Base-by-base conservation (phyloP, 2,329 filamentous ascomycete species). In the Amesomyces nigricolor region DNA sequence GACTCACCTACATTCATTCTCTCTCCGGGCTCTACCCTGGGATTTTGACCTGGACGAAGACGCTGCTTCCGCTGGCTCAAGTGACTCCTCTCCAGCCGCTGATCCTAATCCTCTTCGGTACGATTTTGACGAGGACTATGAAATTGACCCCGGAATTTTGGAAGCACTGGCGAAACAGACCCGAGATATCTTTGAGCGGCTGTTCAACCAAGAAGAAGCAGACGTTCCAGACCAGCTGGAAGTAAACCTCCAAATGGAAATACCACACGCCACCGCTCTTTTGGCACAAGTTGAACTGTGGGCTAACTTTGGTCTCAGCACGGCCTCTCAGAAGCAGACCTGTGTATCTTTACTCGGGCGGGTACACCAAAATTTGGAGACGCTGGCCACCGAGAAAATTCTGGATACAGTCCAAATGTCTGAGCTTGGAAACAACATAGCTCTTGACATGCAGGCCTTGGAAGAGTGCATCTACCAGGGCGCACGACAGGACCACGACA, bases 11-110 rank as follows among this genome's bases (percentile, higher is more conserved):
- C 45, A 54, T 19, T 37, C 44, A 14, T 54, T 54, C 17, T 48
- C 51, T 7, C 51, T 54, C 19, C 44, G 42, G 13, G 51, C 51
- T 16, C 37, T 54, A 8, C 51, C 51, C 35, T 54, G 51, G 51
- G 51, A 54, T 13, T 30, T 38, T 35, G 45, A 54, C 19, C 43
- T 47, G 13, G 51, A 54, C 19, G 37, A 48, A 9, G 51, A 13
- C 5, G 14, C 16, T 26, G 51, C 37, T 2, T 54, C 51, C 5
- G 44, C 44, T 9, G 43, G 51, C 11, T 48, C 51, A 4, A 22
- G 44, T 26, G 44, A 54, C 29, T 42, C 51, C 10, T 19, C 51
- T 11, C 32, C 26, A 5, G 22, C 10, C 11, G 29, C 49, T 14
- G 14, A 26, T 7, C 38, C 19, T 1, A 19, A n/a, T 10, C 38